These are phyloP conservation scores for Neurospora sp. DNA, from an alignment of 495 filamentous ascomycete species.

Conservation along the genomic window DNA sequence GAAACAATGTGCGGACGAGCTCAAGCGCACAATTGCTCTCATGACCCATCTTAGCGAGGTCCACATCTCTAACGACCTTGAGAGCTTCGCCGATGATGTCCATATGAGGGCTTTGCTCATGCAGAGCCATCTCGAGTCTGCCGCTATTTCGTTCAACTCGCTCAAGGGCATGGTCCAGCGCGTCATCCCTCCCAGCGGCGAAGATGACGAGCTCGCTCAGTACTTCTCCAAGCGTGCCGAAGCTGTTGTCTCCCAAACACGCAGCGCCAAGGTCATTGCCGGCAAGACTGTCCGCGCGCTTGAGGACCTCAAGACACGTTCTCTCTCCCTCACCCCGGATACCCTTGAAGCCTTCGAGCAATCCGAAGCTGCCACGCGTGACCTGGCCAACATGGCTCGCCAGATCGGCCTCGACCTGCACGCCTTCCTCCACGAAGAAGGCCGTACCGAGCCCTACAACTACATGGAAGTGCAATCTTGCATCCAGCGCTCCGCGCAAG, in stretches of 20 bases:
- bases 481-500: conserved; percentile 45
- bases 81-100: conserved; percentile 69
- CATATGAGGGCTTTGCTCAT: conserved; percentile 62
- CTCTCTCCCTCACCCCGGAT: conserved; percentile 59
- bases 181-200: conserved; percentile 40
- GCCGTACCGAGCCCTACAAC: conserved; percentile 55
- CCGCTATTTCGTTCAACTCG: conserved; percentile 56
- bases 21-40: conserved; percentile 75
- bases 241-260: conserved; percentile 58
- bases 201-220: conserved; percentile 53
- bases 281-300: conserved; percentile 68
- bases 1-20: conserved; percentile 65
- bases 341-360: conserved; percentile 40
- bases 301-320: conserved; percentile 67
- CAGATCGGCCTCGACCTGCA: conserved; percentile 57
- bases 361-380: conserved; percentile 52
- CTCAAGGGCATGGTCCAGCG: conserved; percentile 55
- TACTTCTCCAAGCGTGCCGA: conserved; percentile 66
- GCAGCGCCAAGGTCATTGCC: conserved; percentile 76
- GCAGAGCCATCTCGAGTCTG: conserved; percentile 74
- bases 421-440: conserved; percentile 60
- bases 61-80: conserved; percentile 60
- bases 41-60: conserved; percentile 77
- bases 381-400: conserved; percentile 59
- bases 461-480: conserved; percentile 53